Percentiles rank a stretch among this genome's conserved stretches.
phyloP scores from a whole-genome alignment of 345 rosid species.

The Cardiospermum halicacabum region DNA sequence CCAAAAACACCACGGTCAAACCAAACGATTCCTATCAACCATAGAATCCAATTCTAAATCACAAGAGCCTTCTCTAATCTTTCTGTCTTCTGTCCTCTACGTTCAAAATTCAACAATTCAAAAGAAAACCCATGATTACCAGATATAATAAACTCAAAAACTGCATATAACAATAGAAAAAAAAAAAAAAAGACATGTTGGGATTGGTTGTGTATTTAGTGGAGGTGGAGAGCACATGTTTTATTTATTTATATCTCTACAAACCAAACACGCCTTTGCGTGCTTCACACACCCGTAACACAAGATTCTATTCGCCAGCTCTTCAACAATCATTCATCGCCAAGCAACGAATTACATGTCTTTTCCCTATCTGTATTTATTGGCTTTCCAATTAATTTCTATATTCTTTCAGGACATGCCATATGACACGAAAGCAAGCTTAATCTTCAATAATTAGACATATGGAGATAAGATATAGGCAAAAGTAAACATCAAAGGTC shows the following conservation, averaged over 20 bases:
- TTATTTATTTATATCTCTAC: neutral
- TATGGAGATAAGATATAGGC: neutral
- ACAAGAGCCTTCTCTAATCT: no score
- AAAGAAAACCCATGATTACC: neutral
- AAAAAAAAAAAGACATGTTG: neutral
- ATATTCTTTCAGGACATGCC: neutral
- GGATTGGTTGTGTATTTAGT: neutral
- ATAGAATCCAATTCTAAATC: no score
- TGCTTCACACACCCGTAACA: neutral
- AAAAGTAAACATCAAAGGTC: neutral
- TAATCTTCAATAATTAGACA: neutral
- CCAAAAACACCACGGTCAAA: no score
- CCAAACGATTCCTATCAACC: no score
- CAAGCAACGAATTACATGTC: neutral
- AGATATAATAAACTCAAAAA: neutral
- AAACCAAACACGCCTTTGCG: neutral
- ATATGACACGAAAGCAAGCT: neutral
- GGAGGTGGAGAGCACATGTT: neutral
- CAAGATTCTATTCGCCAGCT: neutral
- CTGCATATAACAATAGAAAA: neutral
- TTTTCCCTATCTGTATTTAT: neutral
- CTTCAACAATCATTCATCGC: neutral
- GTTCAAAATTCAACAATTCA: neutral
- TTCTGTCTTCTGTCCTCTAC: neutral
- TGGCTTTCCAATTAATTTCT: neutral